Percentiles rank a stretch among this genome's conserved stretches.
Evolutionary conservation across 768 basidiomycete genomes (phyloP).

Genomic region (Tylopilus rubrobrunneus): DNA sequence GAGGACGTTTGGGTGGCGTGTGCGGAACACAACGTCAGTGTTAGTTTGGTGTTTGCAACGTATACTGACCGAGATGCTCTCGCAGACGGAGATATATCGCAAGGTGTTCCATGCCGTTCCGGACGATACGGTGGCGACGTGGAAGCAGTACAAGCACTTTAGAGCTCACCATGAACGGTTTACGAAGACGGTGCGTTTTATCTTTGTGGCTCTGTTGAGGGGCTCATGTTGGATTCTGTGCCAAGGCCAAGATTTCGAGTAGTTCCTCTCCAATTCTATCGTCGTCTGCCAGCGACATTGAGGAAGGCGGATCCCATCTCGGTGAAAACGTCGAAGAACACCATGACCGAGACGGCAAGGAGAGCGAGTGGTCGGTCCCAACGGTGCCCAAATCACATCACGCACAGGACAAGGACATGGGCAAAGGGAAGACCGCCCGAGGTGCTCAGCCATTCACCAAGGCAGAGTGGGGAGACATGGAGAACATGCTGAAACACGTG

Average conservation of each 20-base stretch:
- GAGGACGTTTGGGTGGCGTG: conserved; percentile 83
- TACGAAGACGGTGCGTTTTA: conserved; percentile 54
- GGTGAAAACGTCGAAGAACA: conserved; percentile 18
- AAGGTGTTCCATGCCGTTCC: conserved; percentile 94
- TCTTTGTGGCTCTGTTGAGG: neutral
- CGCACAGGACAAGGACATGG: conserved; percentile 36
- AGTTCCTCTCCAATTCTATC: conserved; percentile 40
- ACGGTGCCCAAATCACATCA: conserved; percentile 20
- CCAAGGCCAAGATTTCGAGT: conserved; percentile 41
- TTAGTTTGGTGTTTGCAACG: neutral
- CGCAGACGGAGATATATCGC: conserved; percentile 89
- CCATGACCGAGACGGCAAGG: conserved; percentile 16
- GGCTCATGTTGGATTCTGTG: conserved; percentile 2
- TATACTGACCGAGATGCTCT: conserved; percentile 1
- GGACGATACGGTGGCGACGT: conserved; percentile 89
- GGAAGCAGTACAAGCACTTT: conserved; percentile 95
- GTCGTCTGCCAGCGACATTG: conserved; percentile 49
- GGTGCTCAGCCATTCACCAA: conserved; percentile 73
- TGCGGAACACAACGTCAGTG: conserved; percentile 82
- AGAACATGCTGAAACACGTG: conserved; percentile 66
- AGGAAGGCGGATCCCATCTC: conserved; percentile 28
- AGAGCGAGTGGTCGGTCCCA: conserved; percentile 17
- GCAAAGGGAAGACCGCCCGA: conserved; percentile 37
- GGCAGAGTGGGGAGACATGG: conserved; percentile 89
- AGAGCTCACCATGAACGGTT: conserved; percentile 70